Base-by-base conservation (phyloP, 1,284 basidiomycete genomes). In the Tetrapyrgos nigripes region DNA sequence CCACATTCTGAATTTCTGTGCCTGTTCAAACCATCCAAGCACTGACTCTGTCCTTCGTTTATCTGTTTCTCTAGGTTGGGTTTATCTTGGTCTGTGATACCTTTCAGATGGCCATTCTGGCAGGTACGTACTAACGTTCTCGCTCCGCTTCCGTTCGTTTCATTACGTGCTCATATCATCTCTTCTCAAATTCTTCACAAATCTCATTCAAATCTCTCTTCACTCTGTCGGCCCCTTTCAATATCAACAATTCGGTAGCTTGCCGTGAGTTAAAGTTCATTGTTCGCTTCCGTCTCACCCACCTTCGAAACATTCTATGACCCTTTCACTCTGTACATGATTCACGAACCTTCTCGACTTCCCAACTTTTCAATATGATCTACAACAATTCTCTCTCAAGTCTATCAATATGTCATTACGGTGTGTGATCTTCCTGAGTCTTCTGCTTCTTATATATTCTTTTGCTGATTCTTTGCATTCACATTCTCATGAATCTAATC, bases 21-120 rank as follows among this genome's bases (percentile, higher is more conserved):
- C 19, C 37, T 9, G 19, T 40, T 40, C 37, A 17, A 40, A 17
- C 8, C 4, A 11, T 40, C 31, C 31, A 17, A 40, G 13, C 37
- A 40, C 37, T 17, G 19, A 17, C 37, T 40, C 37, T n/a, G 37
- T 40, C 17, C 37, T 40, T n/a, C 37, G 37, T 40, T n/a, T n/a
- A 17, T 40, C 17, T n/a, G 37, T 40, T 8, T 17, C 17, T 40
- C 29, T 31, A 58, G 57, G 51, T 58, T 27, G 35, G 50, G 4
- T 40, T 48, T 24, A 53, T 58, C 19, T 35, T 58, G 19, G 14
- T 58, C 29, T 58, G 57, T 37, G 57, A 58, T 29, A 59, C 57
- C 21, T 49, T 48, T 27, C 57, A 59, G 29, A 29, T 49, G 53
- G 57, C 28, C 8, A 59, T 55, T 17, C 53, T 59, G 11, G 49